These are phyloP conservation scores for Phylloporus sp. DNA, from an alignment of 768 basidiomycete genomes.

Conservation along the genomic window DNA sequence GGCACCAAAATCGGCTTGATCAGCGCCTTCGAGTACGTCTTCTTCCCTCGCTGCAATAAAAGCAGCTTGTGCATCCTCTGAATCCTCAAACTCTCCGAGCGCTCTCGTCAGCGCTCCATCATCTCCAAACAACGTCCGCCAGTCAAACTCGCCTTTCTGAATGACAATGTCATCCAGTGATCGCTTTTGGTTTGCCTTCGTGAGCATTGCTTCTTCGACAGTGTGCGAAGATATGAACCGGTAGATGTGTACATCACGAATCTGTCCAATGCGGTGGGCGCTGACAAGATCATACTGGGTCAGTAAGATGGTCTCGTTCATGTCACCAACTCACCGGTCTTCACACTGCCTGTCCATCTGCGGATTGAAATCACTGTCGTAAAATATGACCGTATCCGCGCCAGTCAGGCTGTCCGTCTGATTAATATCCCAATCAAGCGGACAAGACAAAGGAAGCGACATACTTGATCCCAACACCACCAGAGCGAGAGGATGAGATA, in stretches of 20 bases:
- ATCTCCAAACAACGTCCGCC: conserved; percentile 78
- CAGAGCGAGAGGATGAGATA: conserved; percentile 76
- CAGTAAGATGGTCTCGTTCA: neutral
- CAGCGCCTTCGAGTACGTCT: conserved; percentile 67
- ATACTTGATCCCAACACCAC: conserved; percentile 94
- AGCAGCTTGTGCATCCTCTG: conserved; percentile 82
- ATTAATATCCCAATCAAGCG: conserved; percentile 19
- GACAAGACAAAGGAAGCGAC: conserved; percentile 25
- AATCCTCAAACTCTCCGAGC: conserved; percentile 83
- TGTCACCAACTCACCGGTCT: conserved; percentile 57
- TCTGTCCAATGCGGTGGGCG: conserved; percentile 98
- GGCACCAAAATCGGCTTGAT: conserved; percentile 75
- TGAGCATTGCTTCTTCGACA: conserved; percentile 94
- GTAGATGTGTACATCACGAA: conserved; percentile 94
- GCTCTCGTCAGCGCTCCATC: conserved; percentile 62
- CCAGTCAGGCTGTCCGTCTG: conserved; percentile 57
- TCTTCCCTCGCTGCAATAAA: conserved; percentile 72
- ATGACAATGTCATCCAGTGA: conserved; percentile 88
- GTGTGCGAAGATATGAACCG: conserved; percentile 88
- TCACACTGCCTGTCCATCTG: conserved; percentile 98
- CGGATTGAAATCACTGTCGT: conserved; percentile 95
- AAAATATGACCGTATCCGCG: conserved; percentile 95
- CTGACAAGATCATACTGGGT: conserved; percentile 35
- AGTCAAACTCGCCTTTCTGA: conserved; percentile 92
- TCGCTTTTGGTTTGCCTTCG: conserved; percentile 97